phyloP scores from a whole-genome alignment of 2,329 filamentous ascomycete genomes.

The Lachnum nothofagi region DNA sequence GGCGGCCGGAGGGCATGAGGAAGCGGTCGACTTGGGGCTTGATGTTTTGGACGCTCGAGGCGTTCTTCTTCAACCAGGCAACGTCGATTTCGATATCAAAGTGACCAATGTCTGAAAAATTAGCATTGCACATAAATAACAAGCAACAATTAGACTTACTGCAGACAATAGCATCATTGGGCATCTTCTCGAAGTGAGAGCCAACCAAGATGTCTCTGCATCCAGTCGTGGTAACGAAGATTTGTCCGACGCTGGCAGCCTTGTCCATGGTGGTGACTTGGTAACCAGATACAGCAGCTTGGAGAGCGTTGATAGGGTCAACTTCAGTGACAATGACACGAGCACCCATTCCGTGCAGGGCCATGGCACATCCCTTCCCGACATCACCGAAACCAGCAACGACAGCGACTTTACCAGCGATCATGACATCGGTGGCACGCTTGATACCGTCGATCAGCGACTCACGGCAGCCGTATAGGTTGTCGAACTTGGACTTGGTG shows the following conservation, averaged over 20 bases:
- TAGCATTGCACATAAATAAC: slow-evolving; percentile 10
- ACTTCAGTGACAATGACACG: slow-evolving; percentile 95
- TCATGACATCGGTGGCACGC: slow-evolving; percentile 99
- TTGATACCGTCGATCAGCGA: slow-evolving; percentile 99
- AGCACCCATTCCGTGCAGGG: slow-evolving; percentile 94
- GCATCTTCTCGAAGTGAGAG: slow-evolving; percentile 90
- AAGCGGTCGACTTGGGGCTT: slow-evolving; percentile 99
- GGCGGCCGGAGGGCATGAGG: slow-evolving; percentile 85
- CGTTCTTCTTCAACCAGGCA: slow-evolving; percentile 98
- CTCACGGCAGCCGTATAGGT: slow-evolving; percentile 98
- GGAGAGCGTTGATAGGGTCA: slow-evolving; percentile 98
- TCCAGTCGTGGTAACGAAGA: slow-evolving; percentile 98
- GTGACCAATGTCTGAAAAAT: slow-evolving; percentile 78
- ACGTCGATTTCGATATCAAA: slow-evolving; percentile 99
- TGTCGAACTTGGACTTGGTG: slow-evolving; percentile 99
- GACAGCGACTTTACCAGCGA: slow-evolving; percentile 96
- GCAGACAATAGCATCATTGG: slow-evolving; percentile 98
- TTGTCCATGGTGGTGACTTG: slow-evolving; percentile 98
- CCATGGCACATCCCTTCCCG: slow-evolving; percentile 96
- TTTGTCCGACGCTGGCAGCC: slow-evolving; percentile 81
- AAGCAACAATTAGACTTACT: slow-evolving; percentile 50
- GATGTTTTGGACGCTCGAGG: slow-evolving; percentile 91
- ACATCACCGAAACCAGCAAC: slow-evolving; percentile 99
- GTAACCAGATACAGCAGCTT: slow-evolving; percentile 95
- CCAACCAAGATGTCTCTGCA: slow-evolving; percentile 96